Base-by-base conservation (phyloP, 2,329 filamentous ascomycete genomes). In the Fusarium acutatum region DNA sequence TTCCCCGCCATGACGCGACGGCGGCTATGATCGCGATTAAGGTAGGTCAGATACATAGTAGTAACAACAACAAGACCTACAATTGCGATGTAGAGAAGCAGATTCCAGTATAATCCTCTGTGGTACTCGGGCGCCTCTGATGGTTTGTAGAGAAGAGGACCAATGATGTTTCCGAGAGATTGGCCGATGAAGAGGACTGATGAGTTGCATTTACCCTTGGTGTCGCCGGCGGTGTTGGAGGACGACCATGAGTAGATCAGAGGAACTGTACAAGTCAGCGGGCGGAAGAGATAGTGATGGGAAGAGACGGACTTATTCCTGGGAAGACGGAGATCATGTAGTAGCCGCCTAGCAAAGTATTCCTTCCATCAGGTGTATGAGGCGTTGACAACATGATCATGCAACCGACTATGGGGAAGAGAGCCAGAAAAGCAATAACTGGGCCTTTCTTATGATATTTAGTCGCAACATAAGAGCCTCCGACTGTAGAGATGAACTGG, bases 181-280 rank as follows among this genome's bases (percentile, higher is more conserved):
- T 89, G 87, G 12, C 89, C 89, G 32, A 92, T 83, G 71, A 92
- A 90, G 7, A 92, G 81, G 20, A 90, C 85, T 5, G 84, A 89
- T 0, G 89, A 91, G 0, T 88, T 91, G 5, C 89, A 86, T 76
- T 92, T 92, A 68, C 89, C 87, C 78, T 93, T 93, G 0, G 91
- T 93, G 67, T 92, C 90, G 1, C 90, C 91, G 5, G 85, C 90
- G 0, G 90, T 89, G 71, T 91, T 90, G 57, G 88, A 87, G 1
- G 85, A 86, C 1, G 85, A 86, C 87, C 87, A 89, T 0, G 86
- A 86, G 75, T 88, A 89, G 28, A 90, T 86, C 60, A 90, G 79
- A 0, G 88, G 89, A 4, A 88, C 86, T 69, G 6, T 0, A 12
- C 0, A 9, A 0, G 5, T 69, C 4, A 69, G 64, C 1, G 11